Conservation (phyloP, 2,329 filamentous ascomycete species). For the Nemania serpens region DNA sequence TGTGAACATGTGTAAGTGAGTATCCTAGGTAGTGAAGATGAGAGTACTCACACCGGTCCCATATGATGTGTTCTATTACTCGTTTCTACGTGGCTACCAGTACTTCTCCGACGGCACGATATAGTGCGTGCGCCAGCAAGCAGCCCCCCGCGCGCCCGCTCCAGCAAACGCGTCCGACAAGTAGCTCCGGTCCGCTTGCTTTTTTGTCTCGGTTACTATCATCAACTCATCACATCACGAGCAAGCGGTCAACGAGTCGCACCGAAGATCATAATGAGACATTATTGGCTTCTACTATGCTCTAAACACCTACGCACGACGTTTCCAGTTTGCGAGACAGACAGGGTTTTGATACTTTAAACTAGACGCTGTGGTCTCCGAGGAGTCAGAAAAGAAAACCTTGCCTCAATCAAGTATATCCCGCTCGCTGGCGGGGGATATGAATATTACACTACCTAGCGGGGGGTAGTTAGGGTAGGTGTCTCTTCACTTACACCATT, state of each 20-base stretch:
- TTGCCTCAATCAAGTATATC: constrained; percentile 21
- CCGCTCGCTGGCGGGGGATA: neutral
- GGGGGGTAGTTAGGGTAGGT: neutral
- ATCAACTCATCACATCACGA: neutral
- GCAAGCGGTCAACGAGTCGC: neutral
- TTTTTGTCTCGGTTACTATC: constrained; percentile 22
- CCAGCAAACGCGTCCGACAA: neutral
- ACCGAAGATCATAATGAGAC: neutral
- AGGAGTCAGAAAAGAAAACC: constrained; percentile 11
- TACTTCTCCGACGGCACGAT: neutral
- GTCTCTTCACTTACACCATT: neutral
- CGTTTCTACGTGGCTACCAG: neutral
- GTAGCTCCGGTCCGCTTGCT: constrained; percentile 13
- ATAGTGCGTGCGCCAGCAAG: constrained; percentile 5
- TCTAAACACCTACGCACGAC: neutral
- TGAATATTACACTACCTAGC: neutral
- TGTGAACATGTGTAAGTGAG: too few species aligned
- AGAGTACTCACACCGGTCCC: neutral
- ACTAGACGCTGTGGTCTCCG: neutral
- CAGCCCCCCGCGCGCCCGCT: constrained; percentile 13
- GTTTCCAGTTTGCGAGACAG: neutral
- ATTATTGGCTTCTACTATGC: neutral
- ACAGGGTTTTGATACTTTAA: neutral
- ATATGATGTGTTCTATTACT: constrained; percentile 3
- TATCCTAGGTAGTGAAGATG: too few species aligned